phyloP scores from a whole-genome alignment of 2,329 filamentous ascomycete species.

The Leptographium procerum region DNA sequence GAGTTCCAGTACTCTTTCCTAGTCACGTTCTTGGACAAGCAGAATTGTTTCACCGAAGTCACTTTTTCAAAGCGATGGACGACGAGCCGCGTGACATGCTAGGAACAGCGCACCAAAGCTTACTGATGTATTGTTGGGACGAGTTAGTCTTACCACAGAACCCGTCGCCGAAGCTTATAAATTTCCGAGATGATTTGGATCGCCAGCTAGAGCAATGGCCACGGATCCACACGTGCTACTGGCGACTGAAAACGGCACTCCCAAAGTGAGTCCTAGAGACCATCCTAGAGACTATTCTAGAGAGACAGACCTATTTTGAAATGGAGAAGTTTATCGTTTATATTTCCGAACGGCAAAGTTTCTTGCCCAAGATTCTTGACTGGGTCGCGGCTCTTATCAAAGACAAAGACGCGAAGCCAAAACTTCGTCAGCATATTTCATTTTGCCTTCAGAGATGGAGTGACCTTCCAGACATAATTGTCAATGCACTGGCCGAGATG shows the following conservation, averaged over 20 bases:
- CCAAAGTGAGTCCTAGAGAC: neutral
- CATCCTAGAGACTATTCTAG: too few relatives aligned
- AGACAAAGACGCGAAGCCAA: too few relatives aligned
- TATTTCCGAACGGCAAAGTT: too few relatives aligned
- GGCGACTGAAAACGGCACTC: neutral
- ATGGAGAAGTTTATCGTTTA: too few relatives aligned
- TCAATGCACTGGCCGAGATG: too few relatives aligned
- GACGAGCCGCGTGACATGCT: neutral
- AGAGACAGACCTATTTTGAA: too few relatives aligned
- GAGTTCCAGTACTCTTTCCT: slow-evolving; percentile 26
- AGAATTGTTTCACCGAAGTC: neutral
- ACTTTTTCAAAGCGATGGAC: neutral
- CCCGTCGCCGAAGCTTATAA: neutral
- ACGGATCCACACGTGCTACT: neutral
- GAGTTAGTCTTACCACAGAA: neutral
- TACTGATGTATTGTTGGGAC: neutral
- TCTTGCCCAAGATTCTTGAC: too few relatives aligned
- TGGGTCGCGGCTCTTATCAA: too few relatives aligned
- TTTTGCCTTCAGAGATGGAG: too few relatives aligned
- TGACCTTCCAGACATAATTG: too few relatives aligned
- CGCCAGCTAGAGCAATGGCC: neutral
- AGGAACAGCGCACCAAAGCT: neutral
- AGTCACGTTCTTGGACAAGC: neutral
- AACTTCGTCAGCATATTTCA: too few relatives aligned
- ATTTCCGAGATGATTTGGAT: neutral